Evolutionary conservation across 2,329 filamentous ascomycete species (phyloP), one percentile per base, ranked within the genome.

Genomic region (Aspergillus neoniger): DNA sequence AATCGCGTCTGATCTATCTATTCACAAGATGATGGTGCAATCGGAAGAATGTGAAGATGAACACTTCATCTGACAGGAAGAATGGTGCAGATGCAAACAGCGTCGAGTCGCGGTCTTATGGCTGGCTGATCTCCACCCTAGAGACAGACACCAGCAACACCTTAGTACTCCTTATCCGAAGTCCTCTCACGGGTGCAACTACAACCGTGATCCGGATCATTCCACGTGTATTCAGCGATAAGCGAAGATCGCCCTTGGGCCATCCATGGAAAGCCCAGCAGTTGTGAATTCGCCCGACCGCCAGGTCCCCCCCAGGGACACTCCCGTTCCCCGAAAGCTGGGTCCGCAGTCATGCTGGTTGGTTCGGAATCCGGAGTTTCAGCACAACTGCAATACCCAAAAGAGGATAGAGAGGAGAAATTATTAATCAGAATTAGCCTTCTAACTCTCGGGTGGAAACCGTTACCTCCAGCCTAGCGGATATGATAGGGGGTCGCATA

Each of bases 311-410:
- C 6, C 14, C 38, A 54, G 38, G 38, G 15, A 44, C 23, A 25
- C 25, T 23, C 15, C 36, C 39, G 17, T 30, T 21, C 30, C 39
- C 52, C 28, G 17, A 55, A 12, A 8, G 25, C 39, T 4, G 39
- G 23, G 14, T 55, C 39, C 19, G n/a, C 25, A 21, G 38, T n/a
- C 25, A 15, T n/a, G 41, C n/a, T 55, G 53, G 53, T 55, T 55
- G 53, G 53, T 21, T 17, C 53, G 53, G 53, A 47, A 32, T 43
- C 53, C 53, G 53, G 53, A 55, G 9, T 44, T 41, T 38, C 53
- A 44, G 9, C 43, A 21, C 53, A n/a, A 14, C n/a, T 14, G 14
- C 50, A 23, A 5, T 5, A 17, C 30, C 47, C 23, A 50, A 15
- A 17, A 15, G 9, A 6, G 8, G n/a, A 9, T 7, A 21, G 17